Evolutionary conservation across 495 filamentous ascomycete genomes (phyloP), one percentile per base, ranked within the genome.

Genomic region (Penicillium paxilli): DNA sequence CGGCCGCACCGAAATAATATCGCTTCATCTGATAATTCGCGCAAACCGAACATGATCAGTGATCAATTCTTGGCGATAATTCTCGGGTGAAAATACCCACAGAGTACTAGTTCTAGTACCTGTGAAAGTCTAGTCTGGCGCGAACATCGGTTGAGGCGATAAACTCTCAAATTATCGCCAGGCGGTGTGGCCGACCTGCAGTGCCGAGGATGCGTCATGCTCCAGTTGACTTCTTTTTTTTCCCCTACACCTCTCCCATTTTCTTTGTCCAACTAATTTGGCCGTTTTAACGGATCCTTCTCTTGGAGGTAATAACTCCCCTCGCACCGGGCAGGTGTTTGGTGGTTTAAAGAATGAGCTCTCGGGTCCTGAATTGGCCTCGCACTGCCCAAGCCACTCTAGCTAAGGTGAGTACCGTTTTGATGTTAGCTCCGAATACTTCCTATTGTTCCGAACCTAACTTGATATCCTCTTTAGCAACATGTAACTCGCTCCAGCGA

Each of bases 371-470:
- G 33, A 66, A 48, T 47, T 67, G 60, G 67, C 63, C 66, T 32
- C 62, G 73, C 54, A 66, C 69, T 42, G 61, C 64, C 2, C 63
- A 64, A 59, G 60, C 70, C 52, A 64, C 67, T 19, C 53, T 68
- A 24, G 58, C 62, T 23, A 70, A 66, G 63, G 70, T 72, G 49
- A 26, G 46, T 26, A n/a, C n/a, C n/a, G n/a, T n/a, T 40, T 45
- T 44, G 5, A 26, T 3, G 25, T 11, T 25, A 23, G 20, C 42
- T 12, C 40, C 28, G 16, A 44, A 44, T 35, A 24, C 22, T 44
- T 25, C 8, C 19, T n/a, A 9, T 32, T n/a, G 22, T 14, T 24
- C 20, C 32, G 12, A 52, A 42, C 44, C 60, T 65, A 20, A 67
- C 47, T 14, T n/a, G n/a, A 22, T 47, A 8, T 33, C 35, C 42